phyloP scores from a whole-genome alignment of 176 grass and related monocot genomes.

The Elymus sibiricus region DNA sequence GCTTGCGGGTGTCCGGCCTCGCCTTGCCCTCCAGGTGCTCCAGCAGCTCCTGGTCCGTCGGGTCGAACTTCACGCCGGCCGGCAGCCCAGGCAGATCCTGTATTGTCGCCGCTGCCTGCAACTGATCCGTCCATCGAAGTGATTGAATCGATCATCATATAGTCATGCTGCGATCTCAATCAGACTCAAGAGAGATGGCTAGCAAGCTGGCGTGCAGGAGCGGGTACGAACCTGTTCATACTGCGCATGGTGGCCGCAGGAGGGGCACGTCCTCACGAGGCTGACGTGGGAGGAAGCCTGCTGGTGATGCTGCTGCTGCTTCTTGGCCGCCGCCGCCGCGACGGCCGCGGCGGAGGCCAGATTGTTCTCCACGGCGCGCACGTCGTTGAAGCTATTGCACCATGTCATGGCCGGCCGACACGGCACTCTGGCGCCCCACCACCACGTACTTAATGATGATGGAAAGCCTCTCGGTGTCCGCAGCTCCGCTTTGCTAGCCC shows the following conservation, averaged over 20 bases:
- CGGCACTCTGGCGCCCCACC: background rate
- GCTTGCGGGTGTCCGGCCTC: constrained; percentile 58
- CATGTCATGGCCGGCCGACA: constrained; percentile 60
- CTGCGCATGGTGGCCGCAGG: constrained; percentile 73
- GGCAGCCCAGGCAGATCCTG: constrained; percentile 85
- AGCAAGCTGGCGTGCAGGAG: background rate
- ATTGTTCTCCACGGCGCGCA: constrained; percentile 64
- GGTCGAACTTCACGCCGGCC: constrained; percentile 96
- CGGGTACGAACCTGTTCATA: constrained; percentile 47
- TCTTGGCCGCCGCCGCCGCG: constrained; percentile 28
- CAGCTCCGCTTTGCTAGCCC: constrained; percentile 19
- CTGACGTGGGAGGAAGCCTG: constrained; percentile 31
- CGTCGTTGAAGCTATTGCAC: constrained; percentile 82
- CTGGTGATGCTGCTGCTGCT: constrained; percentile 37
- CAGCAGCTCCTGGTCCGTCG: constrained; percentile 90
- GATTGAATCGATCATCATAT: background rate
- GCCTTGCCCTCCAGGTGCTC: constrained; percentile 96
- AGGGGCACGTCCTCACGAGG: constrained; percentile 71
- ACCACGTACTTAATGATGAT: background rate
- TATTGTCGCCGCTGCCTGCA: constrained; percentile 63
- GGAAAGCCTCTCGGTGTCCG: constrained; percentile 20
- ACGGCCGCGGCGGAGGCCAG: constrained; percentile 41
- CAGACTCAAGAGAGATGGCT: background rate
- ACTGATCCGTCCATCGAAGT: background rate
- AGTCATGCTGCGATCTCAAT: background rate